Percentiles rank a stretch among this genome's conserved stretches.
These are phyloP conservation scores for Mucor irregularis DNA, from an alignment of 371 early-diverging fungal species.

Conservation along the genomic window DNA sequence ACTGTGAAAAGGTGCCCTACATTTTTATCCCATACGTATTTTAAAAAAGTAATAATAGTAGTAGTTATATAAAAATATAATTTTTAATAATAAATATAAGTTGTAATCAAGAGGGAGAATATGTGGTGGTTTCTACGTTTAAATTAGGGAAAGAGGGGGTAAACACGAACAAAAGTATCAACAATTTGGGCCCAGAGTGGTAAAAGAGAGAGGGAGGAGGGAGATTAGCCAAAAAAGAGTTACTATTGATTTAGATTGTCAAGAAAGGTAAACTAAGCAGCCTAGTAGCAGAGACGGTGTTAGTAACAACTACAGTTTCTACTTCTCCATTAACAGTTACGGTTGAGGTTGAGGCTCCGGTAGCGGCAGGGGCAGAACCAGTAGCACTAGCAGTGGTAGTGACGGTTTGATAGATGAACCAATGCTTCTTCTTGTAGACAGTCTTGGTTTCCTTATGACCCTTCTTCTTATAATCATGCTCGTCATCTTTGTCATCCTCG, in stretches of 20 bases:
- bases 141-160: too few species aligned
- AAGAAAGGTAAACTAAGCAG: slow-evolving; percentile 9
- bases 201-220: too few species aligned
- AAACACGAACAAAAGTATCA: too few species aligned
- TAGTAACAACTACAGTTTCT: neutral
- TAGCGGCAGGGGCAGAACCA: neutral
- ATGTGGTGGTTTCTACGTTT: too few species aligned
- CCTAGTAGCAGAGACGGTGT: neutral
- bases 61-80: slow-evolving; percentile 1
- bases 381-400: neutral
- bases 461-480: neutral
- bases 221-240: too few species aligned
- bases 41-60: slow-evolving; percentile 25
- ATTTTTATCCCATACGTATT: slow-evolving; percentile 74
- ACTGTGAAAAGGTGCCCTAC: slow-evolving; percentile 76
- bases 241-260: slow-evolving; percentile 2
- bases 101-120: too few species aligned
- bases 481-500: neutral
- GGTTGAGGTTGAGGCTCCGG: neutral
- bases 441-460: neutral
- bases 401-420: slow-evolving; percentile 12
- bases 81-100: neutral
- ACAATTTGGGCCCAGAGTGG: too few species aligned
- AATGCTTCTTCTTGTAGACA: slow-evolving; percentile 5
- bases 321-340: neutral